Base-by-base conservation (phyloP, 139 green algal species). In the Closterium sp. region DNA sequence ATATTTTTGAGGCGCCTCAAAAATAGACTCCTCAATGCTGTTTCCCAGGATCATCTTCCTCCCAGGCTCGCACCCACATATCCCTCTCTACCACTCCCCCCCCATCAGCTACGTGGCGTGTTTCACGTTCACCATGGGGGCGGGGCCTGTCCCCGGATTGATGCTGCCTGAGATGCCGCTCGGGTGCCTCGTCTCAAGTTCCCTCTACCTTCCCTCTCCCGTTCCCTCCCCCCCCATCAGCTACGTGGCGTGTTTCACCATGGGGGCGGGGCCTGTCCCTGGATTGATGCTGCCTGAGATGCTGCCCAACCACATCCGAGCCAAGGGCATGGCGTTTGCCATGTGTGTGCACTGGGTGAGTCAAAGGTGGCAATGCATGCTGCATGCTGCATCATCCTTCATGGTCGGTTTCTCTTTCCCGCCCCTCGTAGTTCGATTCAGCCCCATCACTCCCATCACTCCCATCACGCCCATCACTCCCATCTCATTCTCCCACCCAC, bases 231-330 rank as follows among this genome's bases (percentile, higher is more conserved):
- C 38, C 2, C 38, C 4, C 4, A 19, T 1, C 89, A 91, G 90
- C 3, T 99, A 99, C 95, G 96, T 99, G 55, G 64, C 97, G 2
- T 87, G 86, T 84, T 99, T 99, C 95, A 96, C 97, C 0, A 85
- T 98, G 34, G 97, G 97, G 0, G 97, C 96, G 2, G 97, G 97
- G 2, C 97, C 97, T n/a, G 96, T 99, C 33, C 97, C 97, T 1
- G 97, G 94, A 1, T 94, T 99, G 33, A 95, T 99, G 35, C 95
- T 98, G n/a, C 96, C 97, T 8, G 97, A 99, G 94, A 96, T 99
- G 89, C 97, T 97, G 85, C 94, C 96, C 3, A 94, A 95, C 0
- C 95, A 94, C 87, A 97, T 98, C 16, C 90, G 97, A 93, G 97
- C 97, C 97, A 93, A 84, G 95, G 2, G 6, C 32, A 88, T 90